Evolutionary conservation across 2,329 filamentous ascomycete species (phyloP), one percentile per base, ranked within the genome.

Genomic region (Trichoderma pleuroti): DNA sequence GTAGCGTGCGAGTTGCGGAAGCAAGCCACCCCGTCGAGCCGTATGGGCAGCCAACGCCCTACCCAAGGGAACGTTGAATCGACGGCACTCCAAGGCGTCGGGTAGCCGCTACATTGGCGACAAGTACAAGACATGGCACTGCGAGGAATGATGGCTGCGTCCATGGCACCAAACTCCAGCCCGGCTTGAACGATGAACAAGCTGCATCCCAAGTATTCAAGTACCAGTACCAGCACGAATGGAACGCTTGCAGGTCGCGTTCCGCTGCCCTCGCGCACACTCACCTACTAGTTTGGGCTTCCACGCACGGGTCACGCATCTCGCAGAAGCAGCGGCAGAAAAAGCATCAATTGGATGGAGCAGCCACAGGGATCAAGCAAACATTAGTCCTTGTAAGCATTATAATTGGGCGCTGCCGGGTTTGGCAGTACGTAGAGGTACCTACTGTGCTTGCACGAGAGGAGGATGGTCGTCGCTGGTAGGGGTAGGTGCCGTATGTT

Each of bases 21-120:
- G 64, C 64, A 68, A 68, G 54, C 63, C 63, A 66, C 63, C 63
- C 63, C 63, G 63, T 66, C 63, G 49, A 66, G 49, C 63, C 63
- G 63, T 56, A 49, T 49, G n/a, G n/a, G 26, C 28, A 32, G 26
- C 63, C 49, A 59, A n/a, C 52, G 12, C 61, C 14, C 28, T 42
- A n/a, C 60, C 36, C n/a, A 26, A 36, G 36, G n/a, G n/a, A n/a
- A n/a, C n/a, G n/a, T n/a, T n/a, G 26, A 49, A 32, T 24, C n/a
- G 21, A 24, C 46, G 46, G 46, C 46, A 24, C 39, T 32, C 26
- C 28, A 16, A 18, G n/a, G 42, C 16, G 28, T 28, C 14, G 18
- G 14, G 62, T 36, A 63, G 46, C 24, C 21, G 24, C 46, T 52
- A 52, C 46, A 24, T 52, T 11, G 21, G 46, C 46, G 21, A 24